Evolutionary conservation across 208 protist genomes (phyloP), one percentile per base, ranked within the genome.

Genomic region (Herpetomonas tarakana): DNA sequence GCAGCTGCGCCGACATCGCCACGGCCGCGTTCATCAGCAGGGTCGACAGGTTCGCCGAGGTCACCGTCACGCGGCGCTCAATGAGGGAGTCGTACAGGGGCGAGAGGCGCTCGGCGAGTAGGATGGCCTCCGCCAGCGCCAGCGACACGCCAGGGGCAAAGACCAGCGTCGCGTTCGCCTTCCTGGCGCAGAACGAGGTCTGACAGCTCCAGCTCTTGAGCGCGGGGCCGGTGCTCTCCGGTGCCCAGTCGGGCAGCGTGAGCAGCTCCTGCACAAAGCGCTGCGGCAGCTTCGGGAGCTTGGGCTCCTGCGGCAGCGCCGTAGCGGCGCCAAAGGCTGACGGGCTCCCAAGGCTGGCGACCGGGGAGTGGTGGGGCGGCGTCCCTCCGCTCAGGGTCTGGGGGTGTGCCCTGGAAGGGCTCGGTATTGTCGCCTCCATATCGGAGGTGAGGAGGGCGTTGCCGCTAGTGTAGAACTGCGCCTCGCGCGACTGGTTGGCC

Each of bases 211-310:
- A 49, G 44, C 44, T 24, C 16, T 18, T 4, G 16, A 49, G 11
- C 16, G 44, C 16, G 61, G 6, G 2, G 22, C 24, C 56, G 22
- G 2, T 11, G 7, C 30, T 46, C 58, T 52, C 58, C 26, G 46
- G 29, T 29, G 4, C 4, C 62, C 62, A 68, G 6, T 16, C 24
- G 18, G 62, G 45, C 35, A 31, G 14, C 18, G 62, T 31, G 14
- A 76, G 47, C 7, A 81, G 62, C 22, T 73, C 63, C 35, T 65
- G 56, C 16, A 76, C 53, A 39, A 81, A 69, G 39, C 52, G 56
- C 46, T 58, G 49, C 2, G 58, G 29, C 25, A 78, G 62, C 14
- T 53, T 41, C 18, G 52, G 18, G n/a, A 41, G 46, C 24, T 72
- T 62, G n/a, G 12, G 1, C 27, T 56, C 21, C 21, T 35, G 21